A percentile compares a stretch with the other conserved stretches of the same genome.
Conservation (phyloP, 2,329 filamentous ascomycete genomes). For the Pseudocercospora ulei region DNA sequence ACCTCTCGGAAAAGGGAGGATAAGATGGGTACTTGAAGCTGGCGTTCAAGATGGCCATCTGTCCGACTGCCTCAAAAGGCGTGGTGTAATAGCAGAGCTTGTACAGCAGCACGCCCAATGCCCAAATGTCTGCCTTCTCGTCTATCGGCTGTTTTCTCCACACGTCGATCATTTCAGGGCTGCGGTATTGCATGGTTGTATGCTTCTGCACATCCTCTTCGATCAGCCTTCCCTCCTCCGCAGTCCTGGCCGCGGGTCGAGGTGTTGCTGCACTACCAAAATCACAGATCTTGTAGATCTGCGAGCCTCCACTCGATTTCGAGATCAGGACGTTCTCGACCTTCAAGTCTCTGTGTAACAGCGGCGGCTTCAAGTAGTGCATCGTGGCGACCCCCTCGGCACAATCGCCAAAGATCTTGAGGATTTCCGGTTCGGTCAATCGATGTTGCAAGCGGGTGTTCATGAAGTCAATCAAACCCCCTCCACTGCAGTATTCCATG, state of each 20-base stretch:
- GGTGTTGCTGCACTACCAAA: constrained; percentile 87
- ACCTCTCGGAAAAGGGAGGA: constrained; percentile 75
- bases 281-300: constrained; percentile 91
- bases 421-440: constrained; percentile 90
- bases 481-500: constrained; percentile 95
- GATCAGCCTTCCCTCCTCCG: constrained; percentile 79
- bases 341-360: constrained; percentile 90
- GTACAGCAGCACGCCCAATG: constrained; percentile 85
- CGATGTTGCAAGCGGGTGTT: constrained; percentile 94
- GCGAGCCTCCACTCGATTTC: constrained; percentile 47
- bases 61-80: constrained; percentile 93
- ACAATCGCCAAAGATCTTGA: constrained; percentile 93
- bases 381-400: constrained; percentile 95
- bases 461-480: constrained; percentile 98
- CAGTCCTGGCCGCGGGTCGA: constrained; percentile 71
- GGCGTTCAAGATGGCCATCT: constrained; percentile 93
- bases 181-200: constrained; percentile 93
- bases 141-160: constrained; percentile 94
- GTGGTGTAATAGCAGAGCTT: constrained; percentile 99
- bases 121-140: constrained; percentile 98
- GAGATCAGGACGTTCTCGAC: constrained; percentile 96
- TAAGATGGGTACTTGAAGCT: constrained; percentile 85
- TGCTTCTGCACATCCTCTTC: constrained; percentile 97
- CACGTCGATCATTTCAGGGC: constrained; percentile 97
- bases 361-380: constrained; percentile 92